Evolutionary conservation across 78 protist genomes (phyloP).

Genomic region (Dictyostelium intermedium): DNA sequence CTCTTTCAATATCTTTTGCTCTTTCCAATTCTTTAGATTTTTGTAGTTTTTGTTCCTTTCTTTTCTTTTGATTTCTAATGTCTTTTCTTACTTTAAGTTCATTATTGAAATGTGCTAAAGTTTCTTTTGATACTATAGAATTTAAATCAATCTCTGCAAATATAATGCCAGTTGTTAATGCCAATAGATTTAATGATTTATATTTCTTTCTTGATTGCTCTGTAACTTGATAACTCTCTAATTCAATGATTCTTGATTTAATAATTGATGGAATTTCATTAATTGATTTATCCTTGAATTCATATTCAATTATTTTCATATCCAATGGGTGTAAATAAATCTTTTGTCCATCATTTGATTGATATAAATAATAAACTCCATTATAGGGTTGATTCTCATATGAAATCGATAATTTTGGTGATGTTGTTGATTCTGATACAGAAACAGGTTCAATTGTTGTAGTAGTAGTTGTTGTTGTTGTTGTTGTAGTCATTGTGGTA

Average conservation of each 20-base stretch:
- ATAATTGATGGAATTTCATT: background rate
- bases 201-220: background rate
- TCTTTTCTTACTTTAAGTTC: slow-evolving; percentile 24
- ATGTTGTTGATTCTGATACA: background rate
- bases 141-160: slow-evolving; percentile 55
- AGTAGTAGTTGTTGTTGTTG: background rate
- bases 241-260: slow-evolving; percentile 12
- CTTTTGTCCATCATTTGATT: slow-evolving; percentile 62
- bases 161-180: slow-evolving; percentile 16
- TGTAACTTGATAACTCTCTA: slow-evolving; percentile 19
- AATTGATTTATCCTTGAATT: background rate
- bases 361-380: slow-evolving; percentile 36
- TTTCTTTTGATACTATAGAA: background rate
- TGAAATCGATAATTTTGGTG: background rate
- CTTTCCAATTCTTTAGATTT: slow-evolving; percentile 37
- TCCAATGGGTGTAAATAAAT: slow-evolving; percentile 55
- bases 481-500: background rate
- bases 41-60: slow-evolving; percentile 26
- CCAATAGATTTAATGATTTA: slow-evolving; percentile 8
- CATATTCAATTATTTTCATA: slow-evolving; percentile 46
- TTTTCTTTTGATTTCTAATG: background rate
- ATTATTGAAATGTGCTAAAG: background rate
- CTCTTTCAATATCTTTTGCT: slow-evolving; percentile 26
- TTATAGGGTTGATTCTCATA: slow-evolving; percentile 45
- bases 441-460: background rate